These are phyloP conservation scores for Diaporthe ampelina DNA, from an alignment of 2,329 filamentous ascomycete species.

Conservation along the genomic window DNA sequence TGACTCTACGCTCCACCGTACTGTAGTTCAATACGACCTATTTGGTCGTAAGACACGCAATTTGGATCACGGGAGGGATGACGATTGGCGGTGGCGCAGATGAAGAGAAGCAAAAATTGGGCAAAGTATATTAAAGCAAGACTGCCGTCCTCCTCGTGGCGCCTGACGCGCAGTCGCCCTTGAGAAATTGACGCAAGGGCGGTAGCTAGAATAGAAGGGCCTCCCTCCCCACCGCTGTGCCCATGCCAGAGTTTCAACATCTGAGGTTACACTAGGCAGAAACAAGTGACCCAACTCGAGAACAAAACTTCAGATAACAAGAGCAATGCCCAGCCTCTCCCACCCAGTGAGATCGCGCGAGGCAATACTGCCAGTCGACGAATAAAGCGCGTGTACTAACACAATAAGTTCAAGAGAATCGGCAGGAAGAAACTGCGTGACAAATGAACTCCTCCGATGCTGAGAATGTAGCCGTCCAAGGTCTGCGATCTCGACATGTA, in stretches of 20 bases:
- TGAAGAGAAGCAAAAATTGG: slow-evolving; percentile 19
- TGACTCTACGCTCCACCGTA: neutral
- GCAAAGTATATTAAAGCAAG: slow-evolving; percentile 38
- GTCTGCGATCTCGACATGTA: slow-evolving; percentile 31
- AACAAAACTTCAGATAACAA: neutral
- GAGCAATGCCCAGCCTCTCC: slow-evolving; percentile 15
- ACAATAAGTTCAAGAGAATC: slow-evolving; percentile 34
- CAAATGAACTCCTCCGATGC: slow-evolving; percentile 44
- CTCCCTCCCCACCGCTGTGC: neutral
- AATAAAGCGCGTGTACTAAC: slow-evolving; percentile 31
- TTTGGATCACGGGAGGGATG: neutral
- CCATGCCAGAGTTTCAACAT: neutral
- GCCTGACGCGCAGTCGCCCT: slow-evolving; percentile 15
- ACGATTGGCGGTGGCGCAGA: neutral
- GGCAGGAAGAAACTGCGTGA: slow-evolving; percentile 36
- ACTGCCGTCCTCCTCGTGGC: slow-evolving; percentile 27
- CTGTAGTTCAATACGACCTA: neutral
- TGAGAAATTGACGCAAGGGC: slow-evolving; percentile 7
- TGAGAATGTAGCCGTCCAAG: slow-evolving; percentile 33
- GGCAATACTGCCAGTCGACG: slow-evolving; percentile 34
- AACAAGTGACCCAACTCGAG: neutral
- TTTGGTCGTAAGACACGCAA: neutral
- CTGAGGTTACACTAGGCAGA: slow-evolving; percentile 9
- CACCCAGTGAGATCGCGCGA: slow-evolving; percentile 36
- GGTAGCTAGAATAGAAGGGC: slow-evolving; percentile 22